Evolutionary conservation across 192 early-diverging fungal genomes (phyloP), one percentile per base, ranked within the genome.

Genomic region (Gigaspora rosea): DNA sequence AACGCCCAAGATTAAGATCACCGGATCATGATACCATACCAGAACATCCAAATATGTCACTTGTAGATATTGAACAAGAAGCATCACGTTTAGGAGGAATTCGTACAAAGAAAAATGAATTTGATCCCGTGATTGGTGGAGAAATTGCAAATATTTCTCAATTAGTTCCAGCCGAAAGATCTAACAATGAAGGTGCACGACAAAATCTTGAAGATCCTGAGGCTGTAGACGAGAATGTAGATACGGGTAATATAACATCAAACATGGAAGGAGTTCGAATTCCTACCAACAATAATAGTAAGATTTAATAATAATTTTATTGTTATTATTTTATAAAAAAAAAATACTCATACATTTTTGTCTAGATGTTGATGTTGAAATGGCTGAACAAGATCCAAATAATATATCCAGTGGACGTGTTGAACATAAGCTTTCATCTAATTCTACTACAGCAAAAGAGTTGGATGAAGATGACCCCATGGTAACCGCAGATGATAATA

Each of bases 131-230:
- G 22, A 36, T 79, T 27, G 82, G 85, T 80, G 86, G 87, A 0
- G 88, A 90, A 3, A 77, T 91, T 1, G 81, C 84, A 51, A 92
- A 92, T 79, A 90, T 92, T 9, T 90, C 79, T 49, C 57, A 71
- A 71, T 73, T 49, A 16, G 72, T 27, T 59, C 57, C 64, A 36
- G 64, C 76, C 15, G 20, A 50, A 27, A 58, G 49, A 3, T 16
- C 15, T 13, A 22, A 36, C 2, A 35, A 35, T 7, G 56, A n/a
- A 22, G 50, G 32, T 10, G 18, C 70, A 22, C 69, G 56, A 5
- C 47, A 57, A 32, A 56, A 76, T 47, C 15, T 27, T 51, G 52
- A 33, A n/a, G 71, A 76, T 35, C 12, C 75, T 33, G 76, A 77
- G 46, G 62, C 62, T 4, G 72, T 82, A 77, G 81, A 82, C 11